Evolutionary conservation across 2,329 filamentous ascomycete species (phyloP), one percentile per base, ranked within the genome.

Genomic region (Talaromyces piceae): DNA sequence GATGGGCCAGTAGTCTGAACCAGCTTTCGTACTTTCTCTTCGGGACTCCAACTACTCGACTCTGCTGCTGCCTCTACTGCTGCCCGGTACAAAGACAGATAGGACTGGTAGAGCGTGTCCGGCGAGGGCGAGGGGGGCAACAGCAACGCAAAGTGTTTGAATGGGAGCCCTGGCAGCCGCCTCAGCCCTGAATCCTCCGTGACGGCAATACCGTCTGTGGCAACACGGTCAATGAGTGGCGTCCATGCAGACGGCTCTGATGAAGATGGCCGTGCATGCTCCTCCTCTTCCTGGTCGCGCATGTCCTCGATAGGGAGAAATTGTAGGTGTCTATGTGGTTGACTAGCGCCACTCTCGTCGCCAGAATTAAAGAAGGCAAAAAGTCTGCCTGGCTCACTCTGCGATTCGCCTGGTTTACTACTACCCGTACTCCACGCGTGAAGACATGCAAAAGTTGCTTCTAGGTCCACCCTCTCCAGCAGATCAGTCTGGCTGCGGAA

Each of bases 331-430:
- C 73, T 61, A 60, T 76, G 73, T 0, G 69, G 67, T 56, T 76
- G 73, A 45, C 73, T 76, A 9, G 73, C 73, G 12, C 73, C 73
- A 47, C 72, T 75, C 26, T 74, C 66, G 27, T 70, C 63, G 3
- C 73, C 73, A 13, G 73, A 76, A 53, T 76, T 76, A 59, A 75
- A 76, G 57, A 76, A 76, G 5, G 73, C 72, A 57, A 75, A 75
- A 4, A 76, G 61, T 13, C 67, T 59, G 31, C 56, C 13, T 53
- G 9, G 3, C 13, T 16, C 18, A 25, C 13, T 50, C 11, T 5
- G 22, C 7, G 18, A 22, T 9, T 13, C 25, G 26, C 39, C n/a
- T 22, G 26, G 11, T 59, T 6, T 13, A 5, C 5, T 23, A 44
- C 4, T 16, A 11, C 48, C 45, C 50, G 55, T 11, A 51, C 50